Evolutionary conservation across 495 filamentous ascomycete genomes (phyloP), one percentile per base, ranked within the genome.

Genomic region (Talaromyces ruber): DNA sequence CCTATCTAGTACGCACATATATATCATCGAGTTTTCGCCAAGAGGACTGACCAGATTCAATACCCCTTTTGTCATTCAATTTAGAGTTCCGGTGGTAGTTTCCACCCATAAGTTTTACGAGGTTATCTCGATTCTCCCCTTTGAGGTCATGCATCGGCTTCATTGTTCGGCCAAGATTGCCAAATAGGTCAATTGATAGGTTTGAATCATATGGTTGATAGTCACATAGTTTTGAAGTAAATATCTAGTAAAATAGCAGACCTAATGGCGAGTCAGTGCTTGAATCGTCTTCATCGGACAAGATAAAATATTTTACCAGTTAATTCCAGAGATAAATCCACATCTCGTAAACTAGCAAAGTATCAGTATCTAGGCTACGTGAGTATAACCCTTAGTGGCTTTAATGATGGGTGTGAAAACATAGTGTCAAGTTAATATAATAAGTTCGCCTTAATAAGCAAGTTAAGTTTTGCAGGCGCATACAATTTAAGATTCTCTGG

Each of bases 401-500:
- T n/a, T n/a, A n/a, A n/a, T n/a, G n/a, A n/a, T n/a, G n/a, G n/a
- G n/a, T 12, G 12, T 34, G 0, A 34, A 3, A 16, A 39, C 14
- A 16, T 39, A 39, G 34, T 47, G 14, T 8, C 43, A 47, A 21
- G 18, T 47, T 14, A 47, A 21, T 18, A 21, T 47, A 47, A n/a
- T 47, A 47, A 47, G 12, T 37, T 4, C 32, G 32, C 32, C 32
- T 47, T 47, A 47, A 18, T 47, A 47, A 21, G 43, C n/a, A 47
- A 22, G 43, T 21, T 47, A 47, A 54, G 43, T 24, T 53, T 25
- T 26, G 14, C 25, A 61, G 30, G 16, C 30, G 45, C 51, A 61
- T 21, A 32, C 45, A 32, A 30, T 52, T 34, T 47, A 58, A 54
- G 61, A 58, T 63, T 39, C 61, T 50, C 61, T 29, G n/a, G 32